These are phyloP conservation scores for Singerocomus inundabilis DNA, from an alignment of 1,284 basidiomycete genomes.

Conservation along the genomic window DNA sequence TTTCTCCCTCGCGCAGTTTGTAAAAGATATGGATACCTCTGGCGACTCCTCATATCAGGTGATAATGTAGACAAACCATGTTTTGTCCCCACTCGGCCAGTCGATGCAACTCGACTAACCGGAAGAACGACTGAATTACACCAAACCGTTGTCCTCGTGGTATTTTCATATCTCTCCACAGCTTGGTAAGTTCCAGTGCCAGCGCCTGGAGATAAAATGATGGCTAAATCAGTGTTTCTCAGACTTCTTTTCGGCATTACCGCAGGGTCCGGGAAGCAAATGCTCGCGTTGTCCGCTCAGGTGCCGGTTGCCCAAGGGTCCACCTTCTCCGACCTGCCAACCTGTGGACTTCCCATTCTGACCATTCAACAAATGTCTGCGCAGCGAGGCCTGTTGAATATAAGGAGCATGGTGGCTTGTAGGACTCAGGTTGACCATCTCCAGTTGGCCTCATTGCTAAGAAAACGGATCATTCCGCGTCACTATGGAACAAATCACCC, in stretches of 20 bases:
- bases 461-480: background rate
- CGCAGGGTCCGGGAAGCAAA: background rate
- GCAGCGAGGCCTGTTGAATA: slow-evolving; percentile 15
- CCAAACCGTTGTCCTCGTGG: background rate
- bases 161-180: slow-evolving; percentile 19
- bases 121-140: background rate
- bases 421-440: background rate
- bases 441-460: background rate
- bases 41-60: background rate
- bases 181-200: slow-evolving; percentile 29
- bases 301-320: slow-evolving; percentile 4
- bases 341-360: slow-evolving; percentile 20
- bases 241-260: background rate
- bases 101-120: background rate
- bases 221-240: slow-evolving; percentile 1
- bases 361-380: slow-evolving; percentile 6
- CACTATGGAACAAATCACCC: slow-evolving; percentile 12
- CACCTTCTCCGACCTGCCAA: slow-evolving; percentile 17
- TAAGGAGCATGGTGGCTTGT: slow-evolving; percentile 11
- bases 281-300: background rate
- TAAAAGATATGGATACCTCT: background rate
- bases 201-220: slow-evolving; percentile 8
- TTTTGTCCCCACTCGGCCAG: background rate
- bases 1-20: slow-evolving; percentile 8
- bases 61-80: background rate